Conservation (phyloP, 116 monocot genomes). For the Posidonia oceanica region DNA sequence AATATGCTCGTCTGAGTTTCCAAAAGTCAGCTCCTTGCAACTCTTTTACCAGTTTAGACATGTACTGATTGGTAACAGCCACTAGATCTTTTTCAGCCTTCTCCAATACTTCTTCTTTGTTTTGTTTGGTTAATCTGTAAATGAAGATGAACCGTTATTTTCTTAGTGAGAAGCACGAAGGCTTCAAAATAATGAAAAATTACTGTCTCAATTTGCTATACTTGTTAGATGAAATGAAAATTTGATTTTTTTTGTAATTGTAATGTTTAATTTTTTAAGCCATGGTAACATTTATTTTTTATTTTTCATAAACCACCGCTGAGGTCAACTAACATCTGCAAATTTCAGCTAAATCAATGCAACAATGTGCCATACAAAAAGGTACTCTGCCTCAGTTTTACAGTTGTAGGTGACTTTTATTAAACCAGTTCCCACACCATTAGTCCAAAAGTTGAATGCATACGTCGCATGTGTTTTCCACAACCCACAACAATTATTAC, state of each 20-base stretch:
- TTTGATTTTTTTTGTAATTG: not conserved
- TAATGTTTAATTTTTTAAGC: no score
- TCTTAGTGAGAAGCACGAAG: not conserved
- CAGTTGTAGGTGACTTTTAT: no score
- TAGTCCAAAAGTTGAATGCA: no score
- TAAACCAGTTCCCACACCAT: no score
- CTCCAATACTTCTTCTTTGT: slow-evolving; percentile 74
- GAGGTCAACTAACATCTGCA: not conserved
- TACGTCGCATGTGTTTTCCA: no score
- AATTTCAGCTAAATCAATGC: no score
- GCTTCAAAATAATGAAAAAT: not conserved
- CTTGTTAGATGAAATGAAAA: not conserved
- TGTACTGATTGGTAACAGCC: slow-evolving; percentile 58
- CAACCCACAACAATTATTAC: no score
- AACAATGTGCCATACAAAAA: no score
- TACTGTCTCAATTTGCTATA: no score
- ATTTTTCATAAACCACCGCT: not conserved
- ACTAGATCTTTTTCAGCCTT: slow-evolving; percentile 87
- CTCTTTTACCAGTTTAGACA: slow-evolving; percentile 82
- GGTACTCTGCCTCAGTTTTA: no score
- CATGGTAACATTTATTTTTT: not conserved
- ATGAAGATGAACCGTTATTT: not conserved
- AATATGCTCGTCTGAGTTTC: slow-evolving; percentile 94
- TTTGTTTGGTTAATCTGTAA: slow-evolving; percentile 60
- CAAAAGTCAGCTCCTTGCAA: slow-evolving; percentile 87